A percentile compares a stretch with the other conserved stretches of the same genome.
Conservation (phyloP, 2,329 filamentous ascomycete species). For the Pyricularia pennisetigena region DNA sequence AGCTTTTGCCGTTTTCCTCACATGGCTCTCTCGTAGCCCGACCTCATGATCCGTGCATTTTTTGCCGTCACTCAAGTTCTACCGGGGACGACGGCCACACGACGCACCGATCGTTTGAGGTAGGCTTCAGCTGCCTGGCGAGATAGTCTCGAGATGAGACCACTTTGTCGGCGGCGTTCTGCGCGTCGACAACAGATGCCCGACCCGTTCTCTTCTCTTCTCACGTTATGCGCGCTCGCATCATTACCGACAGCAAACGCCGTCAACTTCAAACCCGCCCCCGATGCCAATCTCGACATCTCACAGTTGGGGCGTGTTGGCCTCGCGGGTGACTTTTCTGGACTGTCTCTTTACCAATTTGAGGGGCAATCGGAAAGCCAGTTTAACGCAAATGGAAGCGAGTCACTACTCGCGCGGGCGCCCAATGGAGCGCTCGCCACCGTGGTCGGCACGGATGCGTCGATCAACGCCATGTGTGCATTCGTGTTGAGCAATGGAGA, state of each 20-base stretch:
- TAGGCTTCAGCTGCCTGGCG: not conserved
- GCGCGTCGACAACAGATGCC: constrained; percentile 23
- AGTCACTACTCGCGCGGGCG: constrained; percentile 69
- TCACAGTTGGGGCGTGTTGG: constrained; percentile 71
- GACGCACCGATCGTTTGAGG: not conserved
- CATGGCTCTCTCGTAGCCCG: constrained; percentile 4
- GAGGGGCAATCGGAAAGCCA: constrained; percentile 64
- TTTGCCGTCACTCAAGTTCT: not conserved
- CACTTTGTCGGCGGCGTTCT: constrained; percentile 30
- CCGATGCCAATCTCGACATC: constrained; percentile 68
- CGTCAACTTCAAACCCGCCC: constrained; percentile 49
- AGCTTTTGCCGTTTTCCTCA: not conserved
- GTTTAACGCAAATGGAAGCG: constrained; percentile 64
- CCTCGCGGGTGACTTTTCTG: constrained; percentile 80
- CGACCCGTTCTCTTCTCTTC: constrained; percentile 11
- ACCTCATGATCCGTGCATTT: constrained; percentile 2
- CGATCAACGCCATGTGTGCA: constrained; percentile 81
- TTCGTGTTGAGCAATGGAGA: constrained; percentile 58
- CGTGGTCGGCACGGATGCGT: constrained; percentile 68
- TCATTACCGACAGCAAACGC: constrained; percentile 31
- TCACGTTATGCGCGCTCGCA: constrained; percentile 30
- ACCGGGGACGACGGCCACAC: not conserved
- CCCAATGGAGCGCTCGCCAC: constrained; percentile 77
- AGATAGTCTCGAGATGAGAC: constrained; percentile 34
- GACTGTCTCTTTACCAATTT: constrained; percentile 83